Percentiles rank a stretch among this genome's conserved stretches.
Evolutionary conservation across 768 basidiomycete genomes (phyloP).

Genomic region (Auricularia sp.): DNA sequence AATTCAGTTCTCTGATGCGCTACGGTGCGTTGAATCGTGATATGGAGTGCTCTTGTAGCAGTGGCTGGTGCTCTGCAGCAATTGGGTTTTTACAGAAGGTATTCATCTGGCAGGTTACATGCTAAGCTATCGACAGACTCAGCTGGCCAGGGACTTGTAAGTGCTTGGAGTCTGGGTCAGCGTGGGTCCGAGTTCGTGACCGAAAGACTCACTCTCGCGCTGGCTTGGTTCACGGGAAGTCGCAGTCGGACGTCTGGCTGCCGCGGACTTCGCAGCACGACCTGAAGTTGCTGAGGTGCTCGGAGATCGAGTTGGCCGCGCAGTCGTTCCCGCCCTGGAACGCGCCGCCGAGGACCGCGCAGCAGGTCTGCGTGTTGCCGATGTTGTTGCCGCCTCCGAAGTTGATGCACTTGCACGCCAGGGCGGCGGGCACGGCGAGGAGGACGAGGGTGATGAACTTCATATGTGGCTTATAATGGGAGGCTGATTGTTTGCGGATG

Average conservation of each 20-base stretch:
- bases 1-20: too few relatives aligned
- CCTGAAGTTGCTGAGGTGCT: not conserved
- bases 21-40: too few relatives aligned
- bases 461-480: not conserved
- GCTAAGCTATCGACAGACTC: too few relatives aligned
- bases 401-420: not conserved
- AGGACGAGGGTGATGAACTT: not conserved
- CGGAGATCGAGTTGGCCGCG: not conserved
- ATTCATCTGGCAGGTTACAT: too few relatives aligned
- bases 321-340: not conserved
- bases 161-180: too few relatives aligned
- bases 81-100: too few relatives aligned
- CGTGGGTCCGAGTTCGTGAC: too few relatives aligned
- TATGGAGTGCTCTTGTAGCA: too few relatives aligned
- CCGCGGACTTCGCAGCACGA: not conserved
- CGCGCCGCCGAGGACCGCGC: not conserved
- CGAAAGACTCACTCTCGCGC: too few relatives aligned
- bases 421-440: not conserved
- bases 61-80: too few relatives aligned
- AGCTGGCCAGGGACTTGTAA: too few relatives aligned
- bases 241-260: not conserved
- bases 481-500: too few relatives aligned
- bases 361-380: not conserved
- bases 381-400: not conserved
- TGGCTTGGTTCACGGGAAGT: not conserved